Evolutionary conservation across 148 eudicot species (phyloP).

Genomic region (Nepenthes mirabilis): DNA sequence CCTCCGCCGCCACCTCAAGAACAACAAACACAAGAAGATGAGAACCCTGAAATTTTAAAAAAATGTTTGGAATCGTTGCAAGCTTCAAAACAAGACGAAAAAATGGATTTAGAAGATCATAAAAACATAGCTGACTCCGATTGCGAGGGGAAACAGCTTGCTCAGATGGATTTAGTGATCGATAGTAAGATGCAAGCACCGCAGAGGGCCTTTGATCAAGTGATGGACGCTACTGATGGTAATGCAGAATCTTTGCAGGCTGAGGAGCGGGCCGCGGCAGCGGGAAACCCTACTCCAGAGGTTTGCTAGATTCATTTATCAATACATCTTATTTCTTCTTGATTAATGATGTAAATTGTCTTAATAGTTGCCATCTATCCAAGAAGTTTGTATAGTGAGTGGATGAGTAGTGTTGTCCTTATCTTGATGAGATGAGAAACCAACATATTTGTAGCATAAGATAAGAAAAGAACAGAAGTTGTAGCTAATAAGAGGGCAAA

Average conservation of each 20-base stretch:
- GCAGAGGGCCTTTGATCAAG: too few species aligned
- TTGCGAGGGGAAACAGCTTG: constrained; percentile 4
- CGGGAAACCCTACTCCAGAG: constrained; percentile 1
- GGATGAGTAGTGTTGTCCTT: too few species aligned
- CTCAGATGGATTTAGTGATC: too few species aligned
- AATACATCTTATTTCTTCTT: too few species aligned
- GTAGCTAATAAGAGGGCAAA: too few species aligned
- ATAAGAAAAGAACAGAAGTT: too few species aligned
- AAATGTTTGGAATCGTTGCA: constrained; percentile 1
- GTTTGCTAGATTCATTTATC: not conserved
- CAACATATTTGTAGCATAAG: too few species aligned
- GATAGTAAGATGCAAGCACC: too few species aligned
- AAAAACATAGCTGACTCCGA: not conserved
- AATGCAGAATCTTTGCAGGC: not conserved
- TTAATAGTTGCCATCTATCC: too few species aligned
- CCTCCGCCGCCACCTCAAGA: not conserved
- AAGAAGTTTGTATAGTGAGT: too few species aligned
- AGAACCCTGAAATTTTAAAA: not conserved
- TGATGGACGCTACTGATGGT: not conserved
- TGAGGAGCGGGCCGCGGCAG: constrained; percentile 1
- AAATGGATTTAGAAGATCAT: not conserved
- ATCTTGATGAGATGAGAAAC: too few species aligned
- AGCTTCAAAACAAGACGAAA: not conserved
- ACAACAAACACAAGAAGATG: not conserved
- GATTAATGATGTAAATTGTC: too few species aligned